Evolutionary conservation across 768 basidiomycete genomes (phyloP).

Genomic region (Russula vinacea): DNA sequence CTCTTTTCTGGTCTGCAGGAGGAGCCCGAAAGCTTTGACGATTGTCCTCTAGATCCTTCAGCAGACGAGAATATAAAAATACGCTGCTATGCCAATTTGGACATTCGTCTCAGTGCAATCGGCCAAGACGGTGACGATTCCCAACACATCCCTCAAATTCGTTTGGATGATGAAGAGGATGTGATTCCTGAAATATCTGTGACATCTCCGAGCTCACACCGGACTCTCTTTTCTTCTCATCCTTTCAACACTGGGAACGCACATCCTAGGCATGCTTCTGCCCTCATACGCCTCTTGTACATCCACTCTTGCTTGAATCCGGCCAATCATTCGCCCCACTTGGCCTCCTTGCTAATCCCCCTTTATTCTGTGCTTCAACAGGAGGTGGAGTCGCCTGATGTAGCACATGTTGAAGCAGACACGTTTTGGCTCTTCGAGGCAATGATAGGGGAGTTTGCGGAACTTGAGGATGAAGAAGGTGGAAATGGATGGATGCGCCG

Average conservation of each 20-base stretch:
- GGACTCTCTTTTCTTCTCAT: slow-evolving; percentile 49
- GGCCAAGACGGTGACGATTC: slow-evolving; percentile 34
- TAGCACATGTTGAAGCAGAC: slow-evolving; percentile 71
- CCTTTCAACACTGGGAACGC: slow-evolving; percentile 45
- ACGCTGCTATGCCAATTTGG: slow-evolving; percentile 49
- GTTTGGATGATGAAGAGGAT: slow-evolving; percentile 31
- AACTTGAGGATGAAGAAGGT: slow-evolving; percentile 67
- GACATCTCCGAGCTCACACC: slow-evolving; percentile 40
- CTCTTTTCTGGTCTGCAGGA: slow-evolving; percentile 28
- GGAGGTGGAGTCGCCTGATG: slow-evolving; percentile 59
- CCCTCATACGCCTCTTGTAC: slow-evolving; percentile 67
- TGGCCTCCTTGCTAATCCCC: slow-evolving; percentile 67
- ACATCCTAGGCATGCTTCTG: slow-evolving; percentile 59
- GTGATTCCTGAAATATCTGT: slow-evolving; percentile 37
- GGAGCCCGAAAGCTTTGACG: slow-evolving; percentile 20
- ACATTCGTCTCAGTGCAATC: slow-evolving; percentile 50
- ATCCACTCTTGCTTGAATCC: slow-evolving; percentile 71
- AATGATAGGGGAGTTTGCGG: slow-evolving; percentile 66
- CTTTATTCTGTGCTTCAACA: slow-evolving; percentile 59
- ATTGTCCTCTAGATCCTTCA: slow-evolving; percentile 24
- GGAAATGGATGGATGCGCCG: slow-evolving; percentile 59
- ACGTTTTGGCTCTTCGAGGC: slow-evolving; percentile 81
- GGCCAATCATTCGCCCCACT: slow-evolving; percentile 61
- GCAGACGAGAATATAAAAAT: slow-evolving; percentile 23
- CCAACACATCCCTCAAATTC: slow-evolving; percentile 43